Conservation (phyloP, 495 filamentous ascomycete species). For the Astrothelium subdiscretum region DNA sequence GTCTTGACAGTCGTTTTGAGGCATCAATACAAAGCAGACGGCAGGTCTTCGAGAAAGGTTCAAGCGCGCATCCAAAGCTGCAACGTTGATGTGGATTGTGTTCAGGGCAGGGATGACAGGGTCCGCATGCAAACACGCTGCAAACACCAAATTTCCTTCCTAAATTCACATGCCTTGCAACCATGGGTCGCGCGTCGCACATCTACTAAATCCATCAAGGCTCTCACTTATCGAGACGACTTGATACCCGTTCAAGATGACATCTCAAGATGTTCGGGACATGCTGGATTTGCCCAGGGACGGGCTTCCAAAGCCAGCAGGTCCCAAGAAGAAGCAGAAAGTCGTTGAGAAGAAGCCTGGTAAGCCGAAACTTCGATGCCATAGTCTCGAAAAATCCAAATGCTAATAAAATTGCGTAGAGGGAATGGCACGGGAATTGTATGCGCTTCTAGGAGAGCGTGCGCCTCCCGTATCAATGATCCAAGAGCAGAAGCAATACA, state of each 20-base stretch:
- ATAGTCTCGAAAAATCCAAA: background rate
- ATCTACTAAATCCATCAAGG: background rate
- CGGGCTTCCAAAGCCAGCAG: slow-evolving; percentile 41
- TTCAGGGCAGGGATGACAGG: background rate
- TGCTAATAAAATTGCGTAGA: background rate
- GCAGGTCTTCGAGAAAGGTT: background rate
- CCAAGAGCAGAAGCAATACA: slow-evolving; percentile 1
- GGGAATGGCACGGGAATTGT: slow-evolving; percentile 2
- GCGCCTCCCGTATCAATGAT: slow-evolving; percentile 2
- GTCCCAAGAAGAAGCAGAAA: slow-evolving; percentile 64
- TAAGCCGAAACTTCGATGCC: background rate
- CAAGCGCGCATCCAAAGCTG: background rate
- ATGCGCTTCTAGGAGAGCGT: slow-evolving; percentile 2
- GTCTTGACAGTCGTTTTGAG: background rate
- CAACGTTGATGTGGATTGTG: background rate
- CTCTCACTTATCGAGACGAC: background rate
- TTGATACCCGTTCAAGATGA: slow-evolving; percentile 43
- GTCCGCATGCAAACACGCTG: slow-evolving; percentile 14
- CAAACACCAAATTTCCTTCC: slow-evolving; percentile 17
- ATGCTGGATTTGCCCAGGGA: slow-evolving; percentile 70
- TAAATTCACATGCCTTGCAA: background rate
- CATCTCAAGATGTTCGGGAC: slow-evolving; percentile 73
- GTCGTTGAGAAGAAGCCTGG: slow-evolving; percentile 38
- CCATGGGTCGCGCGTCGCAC: background rate
- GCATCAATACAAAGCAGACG: background rate